phyloP scores from a whole-genome alignment of 2,329 filamentous ascomycete species.

The Verticillium nubilum region DNA sequence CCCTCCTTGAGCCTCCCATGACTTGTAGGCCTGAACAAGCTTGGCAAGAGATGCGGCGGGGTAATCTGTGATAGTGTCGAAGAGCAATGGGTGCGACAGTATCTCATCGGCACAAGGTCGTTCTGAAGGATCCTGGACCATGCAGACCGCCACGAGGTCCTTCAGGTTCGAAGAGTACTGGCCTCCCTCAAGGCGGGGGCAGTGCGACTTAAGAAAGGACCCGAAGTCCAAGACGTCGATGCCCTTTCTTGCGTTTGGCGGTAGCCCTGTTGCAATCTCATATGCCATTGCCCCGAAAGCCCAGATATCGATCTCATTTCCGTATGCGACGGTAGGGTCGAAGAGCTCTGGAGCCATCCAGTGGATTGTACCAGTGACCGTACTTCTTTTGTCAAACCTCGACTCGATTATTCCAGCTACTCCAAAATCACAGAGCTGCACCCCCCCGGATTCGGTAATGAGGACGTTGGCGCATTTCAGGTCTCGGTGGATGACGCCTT shows the following conservation, averaged over 20 bases:
- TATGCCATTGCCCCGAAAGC: conserved; percentile 77
- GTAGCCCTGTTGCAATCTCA: conserved; percentile 73
- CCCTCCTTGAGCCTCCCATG: conserved; percentile 72
- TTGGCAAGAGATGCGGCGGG: conserved; percentile 59
- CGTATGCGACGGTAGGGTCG: conserved; percentile 57
- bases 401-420: conserved; percentile 74
- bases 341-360: conserved; percentile 85
- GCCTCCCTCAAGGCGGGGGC: conserved; percentile 65
- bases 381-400: conserved; percentile 70
- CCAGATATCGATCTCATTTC: conserved; percentile 76
- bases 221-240: conserved; percentile 41
- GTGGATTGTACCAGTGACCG: conserved; percentile 75
- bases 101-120: conserved; percentile 66
- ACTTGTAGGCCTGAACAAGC: conserved; percentile 65
- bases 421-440: conserved; percentile 82
- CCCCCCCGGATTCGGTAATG: conserved; percentile 68
- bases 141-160: conserved; percentile 66
- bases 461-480: conserved; percentile 77
- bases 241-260: conserved; percentile 60
- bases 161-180: conserved; percentile 65
- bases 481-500: conserved; percentile 66
- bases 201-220: conserved; percentile 52
- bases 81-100: conserved; percentile 64
- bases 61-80: conserved; percentile 54
- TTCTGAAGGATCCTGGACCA: conserved; percentile 62